Evolutionary conservation across 768 basidiomycete species (phyloP).

Genomic region (Xerocomellus dryophilus): DNA sequence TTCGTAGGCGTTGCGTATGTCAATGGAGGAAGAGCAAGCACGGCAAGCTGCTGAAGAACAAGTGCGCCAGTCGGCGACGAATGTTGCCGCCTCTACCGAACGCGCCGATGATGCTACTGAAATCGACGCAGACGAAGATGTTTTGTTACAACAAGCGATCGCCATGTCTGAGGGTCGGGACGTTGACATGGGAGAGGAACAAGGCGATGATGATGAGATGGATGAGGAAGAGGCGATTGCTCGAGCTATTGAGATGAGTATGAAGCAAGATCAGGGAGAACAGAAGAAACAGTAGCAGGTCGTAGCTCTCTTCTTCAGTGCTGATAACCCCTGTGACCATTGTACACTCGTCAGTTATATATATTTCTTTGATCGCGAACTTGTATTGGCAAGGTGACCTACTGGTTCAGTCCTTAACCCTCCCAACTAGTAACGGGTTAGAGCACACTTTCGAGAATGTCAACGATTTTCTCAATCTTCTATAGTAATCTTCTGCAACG

Average conservation of each 20-base stretch:
- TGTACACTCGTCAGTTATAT: conserved; percentile 3
- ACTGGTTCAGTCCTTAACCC: neutral
- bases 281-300: conserved; percentile 35
- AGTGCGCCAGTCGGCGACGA: conserved; percentile 27
- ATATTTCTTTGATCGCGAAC: neutral
- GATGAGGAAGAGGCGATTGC: conserved; percentile 89
- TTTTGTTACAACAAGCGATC: conserved; percentile 71
- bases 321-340: neutral
- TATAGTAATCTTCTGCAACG: no score
- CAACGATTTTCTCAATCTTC: neutral
- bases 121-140: conserved; percentile 74
- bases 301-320: no score
- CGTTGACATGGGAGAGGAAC: conserved; percentile 46
- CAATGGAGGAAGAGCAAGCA: conserved; percentile 91
- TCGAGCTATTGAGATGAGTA: conserved; percentile 90
- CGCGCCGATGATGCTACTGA: conserved; percentile 36
- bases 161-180: conserved; percentile 65
- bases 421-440: no score
- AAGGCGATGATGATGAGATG: conserved; percentile 65
- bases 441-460: neutral
- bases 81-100: conserved; percentile 22
- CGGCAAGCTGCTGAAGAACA: conserved; percentile 55
- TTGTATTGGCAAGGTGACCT: neutral
- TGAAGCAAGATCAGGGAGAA: conserved; percentile 58
- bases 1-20: conserved; percentile 88